Percentiles rank a stretch among this genome's conserved stretches.
These are phyloP conservation scores for Polygonum aviculare DNA, from an alignment of 148 eudicot genomes.

Conservation along the genomic window DNA sequence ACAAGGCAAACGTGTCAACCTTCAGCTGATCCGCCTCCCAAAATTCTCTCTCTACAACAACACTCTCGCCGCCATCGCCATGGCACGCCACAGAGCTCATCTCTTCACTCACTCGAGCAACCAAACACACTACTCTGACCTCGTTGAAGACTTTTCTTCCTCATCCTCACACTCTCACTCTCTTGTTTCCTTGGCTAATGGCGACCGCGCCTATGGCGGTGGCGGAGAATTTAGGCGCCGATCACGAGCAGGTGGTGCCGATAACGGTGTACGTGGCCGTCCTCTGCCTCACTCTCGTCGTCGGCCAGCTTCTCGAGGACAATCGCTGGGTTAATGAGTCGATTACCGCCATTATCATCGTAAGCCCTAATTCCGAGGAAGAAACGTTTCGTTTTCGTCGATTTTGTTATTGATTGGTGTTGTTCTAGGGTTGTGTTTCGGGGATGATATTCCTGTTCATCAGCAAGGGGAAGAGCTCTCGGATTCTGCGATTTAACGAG, in stretches of 20 bases:
- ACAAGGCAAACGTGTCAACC: background rate
- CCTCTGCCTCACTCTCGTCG: slow-evolving; percentile 54
- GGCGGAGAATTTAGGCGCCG: slow-evolving; percentile 16
- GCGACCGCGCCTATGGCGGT: background rate
- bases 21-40: background rate
- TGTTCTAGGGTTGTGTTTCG: slow-evolving; percentile 41
- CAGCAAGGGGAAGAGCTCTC: slow-evolving; percentile 80
- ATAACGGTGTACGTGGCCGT: slow-evolving; percentile 62
- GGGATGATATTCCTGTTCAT: slow-evolving; percentile 57
- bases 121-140: background rate
- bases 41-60: background rate
- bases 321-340: slow-evolving; percentile 93
- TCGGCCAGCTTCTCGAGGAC: slow-evolving; percentile 79
- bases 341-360: slow-evolving; percentile 68
- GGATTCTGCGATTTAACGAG: slow-evolving; percentile 74
- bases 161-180: background rate
- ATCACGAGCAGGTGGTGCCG: slow-evolving; percentile 54
- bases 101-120: background rate
- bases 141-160: background rate
- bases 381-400: background rate
- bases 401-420: background rate
- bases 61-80: background rate
- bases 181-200: background rate
- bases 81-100: background rate
- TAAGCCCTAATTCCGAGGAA: slow-evolving; percentile 12